Evolutionary conservation across 176 grass and related monocot genomes (phyloP).

Genomic region (Zoysia pacifica): DNA sequence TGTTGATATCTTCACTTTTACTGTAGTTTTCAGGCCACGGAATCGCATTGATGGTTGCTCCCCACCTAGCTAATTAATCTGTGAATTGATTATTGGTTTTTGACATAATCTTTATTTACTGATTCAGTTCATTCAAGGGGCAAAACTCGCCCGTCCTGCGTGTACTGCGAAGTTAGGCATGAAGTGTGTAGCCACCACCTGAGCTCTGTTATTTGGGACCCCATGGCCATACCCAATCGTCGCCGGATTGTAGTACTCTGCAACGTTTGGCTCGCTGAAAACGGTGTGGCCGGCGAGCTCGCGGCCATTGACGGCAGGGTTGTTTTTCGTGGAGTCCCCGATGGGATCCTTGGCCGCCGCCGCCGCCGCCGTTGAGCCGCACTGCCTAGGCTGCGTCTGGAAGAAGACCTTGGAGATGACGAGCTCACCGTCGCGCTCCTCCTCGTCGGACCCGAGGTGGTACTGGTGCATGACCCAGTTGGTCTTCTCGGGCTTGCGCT

Average conservation of each 20-base stretch:
- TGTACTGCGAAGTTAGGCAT: slow-evolving; percentile 56
- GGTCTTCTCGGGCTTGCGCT: slow-evolving; percentile 90
- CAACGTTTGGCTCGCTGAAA: slow-evolving; percentile 43
- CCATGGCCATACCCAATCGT: slow-evolving; percentile 54
- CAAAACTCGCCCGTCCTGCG: slow-evolving; percentile 54
- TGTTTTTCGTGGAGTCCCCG: neutral
- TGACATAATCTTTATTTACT: neutral
- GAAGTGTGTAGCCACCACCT: slow-evolving; percentile 37
- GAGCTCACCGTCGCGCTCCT: slow-evolving; percentile 89
- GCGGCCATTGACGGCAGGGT: neutral
- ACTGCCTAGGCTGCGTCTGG: slow-evolving; percentile 89
- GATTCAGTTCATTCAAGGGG: slow-evolving; percentile 50
- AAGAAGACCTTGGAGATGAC: slow-evolving; percentile 94
- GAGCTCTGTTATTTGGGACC: slow-evolving; percentile 34
- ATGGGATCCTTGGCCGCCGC: neutral
- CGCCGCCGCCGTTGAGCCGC: slow-evolving; percentile 27
- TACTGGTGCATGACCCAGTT: slow-evolving; percentile 99
- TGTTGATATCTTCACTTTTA: neutral
- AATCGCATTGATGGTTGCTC: neutral
- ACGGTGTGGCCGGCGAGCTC: slow-evolving; percentile 26
- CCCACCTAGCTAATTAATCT: slow-evolving; percentile 22
- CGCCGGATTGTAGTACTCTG: slow-evolving; percentile 47
- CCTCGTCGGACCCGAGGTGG: slow-evolving; percentile 79
- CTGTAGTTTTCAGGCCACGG: slow-evolving; percentile 17
- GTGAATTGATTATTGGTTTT: neutral